These are phyloP conservation scores for Podospora appendiculata DNA, from an alignment of 495 filamentous ascomycete species.

Conservation along the genomic window DNA sequence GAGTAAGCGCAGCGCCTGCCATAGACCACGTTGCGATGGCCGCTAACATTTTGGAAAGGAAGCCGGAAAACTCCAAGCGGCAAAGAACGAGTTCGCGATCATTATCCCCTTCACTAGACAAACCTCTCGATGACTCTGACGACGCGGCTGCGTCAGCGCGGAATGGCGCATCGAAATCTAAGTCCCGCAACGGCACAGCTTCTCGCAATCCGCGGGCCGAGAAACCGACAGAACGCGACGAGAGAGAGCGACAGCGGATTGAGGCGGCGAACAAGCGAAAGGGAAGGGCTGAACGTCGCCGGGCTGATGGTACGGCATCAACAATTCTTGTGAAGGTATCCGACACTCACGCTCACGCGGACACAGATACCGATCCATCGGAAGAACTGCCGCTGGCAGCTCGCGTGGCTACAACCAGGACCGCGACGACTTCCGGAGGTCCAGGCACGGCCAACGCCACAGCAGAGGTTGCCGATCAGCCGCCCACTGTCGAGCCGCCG, in stretches of 20 bases:
- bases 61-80: conserved; percentile 48
- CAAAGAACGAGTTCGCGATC: conserved; percentile 72
- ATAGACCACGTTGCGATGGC: too few relatives aligned
- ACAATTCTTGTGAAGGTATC: conserved; percentile 13
- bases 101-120: conserved; percentile 42
- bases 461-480: conserved; percentile 18
- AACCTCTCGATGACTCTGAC: conserved; percentile 57
- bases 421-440: conserved; percentile 5
- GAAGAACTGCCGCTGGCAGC: conserved; percentile 47
- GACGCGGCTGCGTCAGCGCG: conserved; percentile 48
- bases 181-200: conserved; percentile 50
- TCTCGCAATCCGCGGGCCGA: conserved; percentile 65
- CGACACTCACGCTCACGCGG: conserved; percentile 28
- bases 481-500: conserved; percentile 11
- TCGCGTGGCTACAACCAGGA: conserved; percentile 22
- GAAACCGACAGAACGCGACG: conserved; percentile 54
- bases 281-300: conserved; percentile 61
- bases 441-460: not conserved
- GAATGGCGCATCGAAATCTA: conserved; percentile 48
- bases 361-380: conserved; percentile 51
- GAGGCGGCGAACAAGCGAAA: conserved; percentile 71
- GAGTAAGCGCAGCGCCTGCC: conserved; percentile 47
- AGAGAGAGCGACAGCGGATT: conserved; percentile 57
- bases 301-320: conserved; percentile 61
- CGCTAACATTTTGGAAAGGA: conserved; percentile 25